Percentiles rank a stretch among this genome's conserved stretches.
phyloP scores from a whole-genome alignment of 2,329 filamentous ascomycete genomes.

The Curvularia hawaiiensis region DNA sequence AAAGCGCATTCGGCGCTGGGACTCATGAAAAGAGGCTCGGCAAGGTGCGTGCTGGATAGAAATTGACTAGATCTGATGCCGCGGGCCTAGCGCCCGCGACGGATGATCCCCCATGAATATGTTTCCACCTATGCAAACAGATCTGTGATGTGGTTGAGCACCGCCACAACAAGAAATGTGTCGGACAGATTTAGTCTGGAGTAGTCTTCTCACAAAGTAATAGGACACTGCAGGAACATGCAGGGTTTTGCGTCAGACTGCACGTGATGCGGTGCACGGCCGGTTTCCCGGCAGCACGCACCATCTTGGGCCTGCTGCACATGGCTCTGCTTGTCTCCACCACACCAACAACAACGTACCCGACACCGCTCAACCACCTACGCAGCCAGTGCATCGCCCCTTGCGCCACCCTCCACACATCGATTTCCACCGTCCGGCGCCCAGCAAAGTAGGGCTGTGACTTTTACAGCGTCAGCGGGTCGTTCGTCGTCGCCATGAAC shows the following conservation, averaged over 20 bases:
- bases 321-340: conserved; percentile 26
- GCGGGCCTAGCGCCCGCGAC: conserved; percentile 18
- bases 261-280: background rate
- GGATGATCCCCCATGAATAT: conserved; percentile 30
- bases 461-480: conserved; percentile 28
- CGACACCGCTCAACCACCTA: conserved; percentile 17
- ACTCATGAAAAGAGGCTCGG: conserved; percentile 19
- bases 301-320: conserved; percentile 17
- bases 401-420: conserved; percentile 1
- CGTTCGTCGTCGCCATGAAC: conserved; percentile 58
- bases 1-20: conserved; percentile 26
- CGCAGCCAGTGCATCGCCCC: conserved; percentile 6
- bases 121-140: background rate
- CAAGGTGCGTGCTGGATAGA: conserved; percentile 31
- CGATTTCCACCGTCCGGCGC: conserved; percentile 2
- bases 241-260: background rate
- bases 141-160: background rate
- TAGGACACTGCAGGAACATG: background rate
- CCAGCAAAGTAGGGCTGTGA: conserved; percentile 20
- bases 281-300: background rate
- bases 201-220: background rate
- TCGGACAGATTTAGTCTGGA: background rate
- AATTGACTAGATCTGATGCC: conserved; percentile 39
- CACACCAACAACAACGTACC: conserved; percentile 27
- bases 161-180: no score